phyloP scores from a whole-genome alignment of 257 asterid species.

The Nicotiana otophora region DNA sequence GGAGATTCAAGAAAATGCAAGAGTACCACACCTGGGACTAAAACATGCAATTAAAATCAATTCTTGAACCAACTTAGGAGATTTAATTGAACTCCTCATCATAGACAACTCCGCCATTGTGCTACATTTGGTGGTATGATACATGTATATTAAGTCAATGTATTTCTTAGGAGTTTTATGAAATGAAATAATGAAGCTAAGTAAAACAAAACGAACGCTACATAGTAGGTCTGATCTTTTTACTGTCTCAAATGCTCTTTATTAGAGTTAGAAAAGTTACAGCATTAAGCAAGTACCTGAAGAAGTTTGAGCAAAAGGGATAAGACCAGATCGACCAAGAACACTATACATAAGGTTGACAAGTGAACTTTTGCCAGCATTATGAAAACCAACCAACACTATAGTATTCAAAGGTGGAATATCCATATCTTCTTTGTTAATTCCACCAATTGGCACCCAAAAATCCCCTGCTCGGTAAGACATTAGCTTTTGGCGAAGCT shows the following conservation, averaged over 20 bases:
- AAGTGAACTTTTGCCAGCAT: conserved; percentile 35
- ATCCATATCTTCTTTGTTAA: conserved; percentile 19
- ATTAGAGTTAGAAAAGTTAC: background rate
- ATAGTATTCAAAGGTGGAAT: conserved; percentile 24
- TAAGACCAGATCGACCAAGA: conserved; percentile 25
- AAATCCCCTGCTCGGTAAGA: conserved; percentile 16
- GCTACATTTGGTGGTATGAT: too few relatives aligned
- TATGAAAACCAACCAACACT: conserved; percentile 25
- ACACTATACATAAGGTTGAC: conserved; percentile 30
- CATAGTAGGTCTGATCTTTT: too few relatives aligned
- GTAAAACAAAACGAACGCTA: background rate
- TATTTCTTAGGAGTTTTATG: too few relatives aligned
- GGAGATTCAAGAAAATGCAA: too few relatives aligned
- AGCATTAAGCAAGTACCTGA: conserved; percentile 5
- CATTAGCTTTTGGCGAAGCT: conserved; percentile 22
- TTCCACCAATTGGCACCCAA: conserved; percentile 29
- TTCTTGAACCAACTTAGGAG: too few relatives aligned
- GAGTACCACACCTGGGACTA: too few relatives aligned
- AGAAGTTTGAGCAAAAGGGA: conserved; percentile 28
- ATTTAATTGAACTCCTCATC: too few relatives aligned
- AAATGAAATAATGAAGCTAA: background rate
- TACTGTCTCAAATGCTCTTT: too few relatives aligned
- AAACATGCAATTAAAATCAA: too few relatives aligned
- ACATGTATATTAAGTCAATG: too few relatives aligned
- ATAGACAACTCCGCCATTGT: too few relatives aligned